These are phyloP conservation scores for Termitomyces sp. DNA, from an alignment of 768 basidiomycete genomes.

Conservation along the genomic window DNA sequence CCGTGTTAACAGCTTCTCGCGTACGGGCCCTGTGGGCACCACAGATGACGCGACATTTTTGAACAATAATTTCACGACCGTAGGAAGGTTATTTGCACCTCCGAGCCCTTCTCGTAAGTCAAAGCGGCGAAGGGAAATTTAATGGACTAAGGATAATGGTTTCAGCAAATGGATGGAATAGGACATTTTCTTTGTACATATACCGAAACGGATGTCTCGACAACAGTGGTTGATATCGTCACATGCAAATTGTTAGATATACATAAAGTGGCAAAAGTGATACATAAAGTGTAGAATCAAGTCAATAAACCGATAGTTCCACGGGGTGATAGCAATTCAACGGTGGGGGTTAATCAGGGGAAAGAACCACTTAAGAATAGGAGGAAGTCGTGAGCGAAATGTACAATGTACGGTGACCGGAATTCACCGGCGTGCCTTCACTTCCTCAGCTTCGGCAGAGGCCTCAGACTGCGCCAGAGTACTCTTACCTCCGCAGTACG, in stretches of 20 bases:
- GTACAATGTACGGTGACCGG: too few species aligned
- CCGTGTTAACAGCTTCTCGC: conserved; percentile 20
- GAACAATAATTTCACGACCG: too few species aligned
- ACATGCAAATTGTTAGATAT: not conserved
- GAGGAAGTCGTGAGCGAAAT: not conserved
- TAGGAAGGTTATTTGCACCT: conserved; percentile 32
- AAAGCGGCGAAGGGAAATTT: conserved; percentile 4
- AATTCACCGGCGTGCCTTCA: not conserved
- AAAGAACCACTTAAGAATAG: not conserved
- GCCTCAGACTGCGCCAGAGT: not conserved
- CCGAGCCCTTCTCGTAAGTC: too few species aligned
- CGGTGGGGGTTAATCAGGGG: not conserved
- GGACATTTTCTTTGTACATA: not conserved
- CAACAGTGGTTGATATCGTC: not conserved
- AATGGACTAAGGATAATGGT: too few species aligned
- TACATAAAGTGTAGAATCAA: not conserved
- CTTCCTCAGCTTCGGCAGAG: not conserved
- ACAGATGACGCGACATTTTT: conserved; percentile 16
- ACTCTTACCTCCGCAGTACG: not conserved
- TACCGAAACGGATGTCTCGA: not conserved
- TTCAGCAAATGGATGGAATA: not conserved
- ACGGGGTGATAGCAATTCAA: not conserved
- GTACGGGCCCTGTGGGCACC: conserved; percentile 13
- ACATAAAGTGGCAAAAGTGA: not conserved
- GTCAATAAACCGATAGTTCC: not conserved